Base-by-base conservation (phyloP, 2,329 filamentous ascomycete genomes). In the Ceratocystis harringtonii region DNA sequence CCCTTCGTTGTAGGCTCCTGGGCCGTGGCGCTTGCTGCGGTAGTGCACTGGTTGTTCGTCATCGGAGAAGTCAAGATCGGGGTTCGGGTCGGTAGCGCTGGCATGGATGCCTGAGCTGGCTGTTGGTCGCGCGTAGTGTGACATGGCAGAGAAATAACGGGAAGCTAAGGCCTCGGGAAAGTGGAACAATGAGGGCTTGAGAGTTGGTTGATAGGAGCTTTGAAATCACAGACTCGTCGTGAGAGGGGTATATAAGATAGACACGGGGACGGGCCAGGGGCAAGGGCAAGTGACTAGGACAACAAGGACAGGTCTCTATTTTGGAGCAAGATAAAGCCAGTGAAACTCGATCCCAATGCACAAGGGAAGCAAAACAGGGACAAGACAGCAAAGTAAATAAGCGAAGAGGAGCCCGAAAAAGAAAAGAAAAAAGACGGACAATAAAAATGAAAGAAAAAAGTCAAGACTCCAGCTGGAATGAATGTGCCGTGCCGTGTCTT, bases 1-100 rank as follows among this genome's bases (percentile, higher is more conserved):
- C 19, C 19, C 8, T 19, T 12, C 80, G 17, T 58, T 7, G 15
- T 25, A 19, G 3, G 52, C 28, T 2, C 52, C 52, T 25, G 52
- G 52, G 25, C 52, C 52, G 6, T 58, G 52, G 25, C 52, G 52
- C 28, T 32, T 30, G 52, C 52, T 58, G 52, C 15, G 52, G 28
- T 58, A 17, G 15, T 36, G 52, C 28, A 58, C 52, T 7, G 81
- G 74, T 65, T 73, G 72, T 67, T 74, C 73, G 62, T 74, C 73
- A 41, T 41, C 36, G 36, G 36, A 41, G 8, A 3, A 41, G 36
- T 41, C 36, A 41, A 58, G 12, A 10, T 58, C 28, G 5, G n/a
- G 52, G 28, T 32, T 25, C 17, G 25, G 6, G 28, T 58, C 28
- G 52, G 28, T n/a, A 30, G 25, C 52, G 28, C 28, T 36, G 28